Evolutionary conservation across 768 basidiomycete species (phyloP).

Genomic region (Xerocomellus intermedius): DNA sequence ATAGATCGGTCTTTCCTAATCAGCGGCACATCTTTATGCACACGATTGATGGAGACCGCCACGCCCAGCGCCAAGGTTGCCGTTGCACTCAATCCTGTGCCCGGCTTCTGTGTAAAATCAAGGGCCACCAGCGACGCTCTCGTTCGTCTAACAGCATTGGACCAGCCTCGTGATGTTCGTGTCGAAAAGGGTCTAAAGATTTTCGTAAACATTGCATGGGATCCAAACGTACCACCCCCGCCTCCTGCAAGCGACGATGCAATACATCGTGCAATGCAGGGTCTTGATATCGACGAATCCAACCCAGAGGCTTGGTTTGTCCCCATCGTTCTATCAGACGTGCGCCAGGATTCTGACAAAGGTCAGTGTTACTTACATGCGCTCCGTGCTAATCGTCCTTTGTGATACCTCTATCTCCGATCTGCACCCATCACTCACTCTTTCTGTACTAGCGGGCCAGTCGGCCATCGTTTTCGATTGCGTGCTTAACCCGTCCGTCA

Average conservation of each 20-base stretch:
- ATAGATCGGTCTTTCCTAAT: slow-evolving; percentile 12
- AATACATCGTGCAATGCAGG: slow-evolving; percentile 57
- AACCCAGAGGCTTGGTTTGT: slow-evolving; percentile 54
- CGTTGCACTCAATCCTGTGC: slow-evolving; percentile 50
- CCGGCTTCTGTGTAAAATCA: slow-evolving; percentile 75
- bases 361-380: slow-evolving; percentile 39
- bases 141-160: slow-evolving; percentile 13
- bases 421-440: slow-evolving; percentile 5
- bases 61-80: slow-evolving; percentile 8
- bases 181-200: slow-evolving; percentile 56
- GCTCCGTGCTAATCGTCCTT: slow-evolving; percentile 11
- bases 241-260: slow-evolving; percentile 57
- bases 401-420: slow-evolving; percentile 16
- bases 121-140: slow-evolving; percentile 41
- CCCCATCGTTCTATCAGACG: slow-evolving; percentile 70
- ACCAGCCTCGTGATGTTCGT: background rate
- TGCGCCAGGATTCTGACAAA: slow-evolving; percentile 65
- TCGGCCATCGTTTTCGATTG: slow-evolving; percentile 72
- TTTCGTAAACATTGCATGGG: slow-evolving; percentile 77
- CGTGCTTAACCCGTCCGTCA: slow-evolving; percentile 58
- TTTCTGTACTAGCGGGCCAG: slow-evolving; percentile 58
- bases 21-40: background rate
- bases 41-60: slow-evolving; percentile 20
- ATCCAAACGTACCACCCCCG: slow-evolving; percentile 64
- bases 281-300: slow-evolving; percentile 41